Base-by-base conservation (phyloP, 768 basidiomycete genomes). In the Rhodocollybia butyracea region DNA sequence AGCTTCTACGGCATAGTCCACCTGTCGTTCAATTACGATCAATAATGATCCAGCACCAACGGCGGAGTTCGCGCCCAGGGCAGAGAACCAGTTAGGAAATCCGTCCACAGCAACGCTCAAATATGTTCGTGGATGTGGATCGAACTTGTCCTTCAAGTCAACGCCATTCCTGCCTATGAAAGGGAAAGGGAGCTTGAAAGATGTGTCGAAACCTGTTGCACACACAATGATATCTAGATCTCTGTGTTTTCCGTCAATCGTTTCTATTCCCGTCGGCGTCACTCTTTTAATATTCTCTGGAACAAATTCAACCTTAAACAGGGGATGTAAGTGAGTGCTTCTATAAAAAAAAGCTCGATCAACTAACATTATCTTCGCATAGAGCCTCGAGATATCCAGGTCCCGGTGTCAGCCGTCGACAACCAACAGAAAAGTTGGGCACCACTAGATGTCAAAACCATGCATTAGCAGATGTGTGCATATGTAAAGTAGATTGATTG, bases 71-170 rank as follows among this genome's bases (percentile, higher is more conserved):
- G 86, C 85, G 0, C 85, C 85, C 10, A 80, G 61, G 19, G 70
- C 63, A 52, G 77, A 71, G 72, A 86, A 86, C 77, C 78, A 81
- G 66, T 86, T 88, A n/a, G 87, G 86, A 67, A 87, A 86, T 7
- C 80, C 83, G 45, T 85, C 80, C 19, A 82, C 75, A 21, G 79
- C 76, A 30, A 86, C 63, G 6, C 80, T 73, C 5, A 88, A 73
- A 65, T 89, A 89, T 3, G 82, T 78, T 11, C 67, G 66, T 2
- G 85, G 83, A 59, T 82, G 73, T 3, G 84, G 81, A 1, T 66
- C 71, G 66, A 80, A 84, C 53, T 76, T 76, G n/a, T 81, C 74
- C 51, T 75, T 74, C 4, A 88, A 68, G 50, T 78, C 72, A 8
- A 76, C 60, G 2, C 84, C 83, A 21, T 73, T 67, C 12, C 81